A percentile compares a stretch with the other conserved stretches of the same genome.
phyloP scores from a whole-genome alignment of 768 basidiomycete species.

The Phylloporus scabripes region DNA sequence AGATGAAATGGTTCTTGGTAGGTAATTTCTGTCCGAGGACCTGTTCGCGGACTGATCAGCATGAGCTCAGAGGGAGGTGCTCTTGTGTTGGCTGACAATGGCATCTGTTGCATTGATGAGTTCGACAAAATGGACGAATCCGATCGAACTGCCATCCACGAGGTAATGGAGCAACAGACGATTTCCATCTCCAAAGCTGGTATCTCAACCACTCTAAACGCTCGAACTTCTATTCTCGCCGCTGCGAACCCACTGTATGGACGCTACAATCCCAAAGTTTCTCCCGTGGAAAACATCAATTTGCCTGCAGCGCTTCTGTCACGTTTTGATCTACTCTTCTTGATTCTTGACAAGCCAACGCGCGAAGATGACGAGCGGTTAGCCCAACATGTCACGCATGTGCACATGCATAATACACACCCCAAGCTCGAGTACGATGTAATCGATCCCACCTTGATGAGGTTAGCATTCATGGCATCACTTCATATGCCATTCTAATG shows the following conservation, averaged over 20 bases:
- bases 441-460: constrained; percentile 82
- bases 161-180: constrained; percentile 99
- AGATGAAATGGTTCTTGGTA: constrained; percentile 98
- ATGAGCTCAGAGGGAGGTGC: constrained; percentile 84
- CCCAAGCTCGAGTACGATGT: constrained; percentile 82
- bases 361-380: constrained; percentile 94
- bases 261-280: constrained; percentile 95
- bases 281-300: constrained; percentile 99
- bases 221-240: constrained; percentile 94
- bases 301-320: constrained; percentile 94
- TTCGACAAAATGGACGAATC: constrained; percentile 99
- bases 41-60: constrained; percentile 7
- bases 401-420: constrained; percentile 93
- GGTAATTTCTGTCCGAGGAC: constrained; percentile 26
- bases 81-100: constrained; percentile 97
- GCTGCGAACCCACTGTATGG: constrained; percentile 98
- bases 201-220: constrained; percentile 96
- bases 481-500: constrained; percentile 3
- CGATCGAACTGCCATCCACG: constrained; percentile 96
- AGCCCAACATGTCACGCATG: constrained; percentile 95
- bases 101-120: constrained; percentile 99
- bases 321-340: constrained; percentile 92
- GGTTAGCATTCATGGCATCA: constrained; percentile 41
- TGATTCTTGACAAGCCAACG: constrained; percentile 93
- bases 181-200: constrained; percentile 99